phyloP scores from a whole-genome alignment of 192 early-diverging fungal genomes.

The Powellomyces hirtus region DNA sequence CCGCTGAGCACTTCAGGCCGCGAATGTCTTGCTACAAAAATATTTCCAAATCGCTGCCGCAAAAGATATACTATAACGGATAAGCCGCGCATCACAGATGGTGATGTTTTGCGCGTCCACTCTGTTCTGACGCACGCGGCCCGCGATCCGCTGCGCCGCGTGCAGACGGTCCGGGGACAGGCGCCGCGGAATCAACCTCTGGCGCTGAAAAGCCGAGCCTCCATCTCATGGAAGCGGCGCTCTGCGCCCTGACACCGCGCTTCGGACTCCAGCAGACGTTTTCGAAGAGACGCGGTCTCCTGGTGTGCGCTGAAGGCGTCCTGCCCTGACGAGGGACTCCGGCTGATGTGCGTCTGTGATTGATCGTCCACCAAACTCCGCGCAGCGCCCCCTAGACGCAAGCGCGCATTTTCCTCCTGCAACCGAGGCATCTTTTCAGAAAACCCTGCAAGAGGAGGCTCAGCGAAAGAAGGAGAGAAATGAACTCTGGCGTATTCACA shows the following conservation, averaged over 20 bases:
- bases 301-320: not conserved
- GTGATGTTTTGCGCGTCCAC: too few relatives aligned
- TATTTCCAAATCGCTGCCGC: too few relatives aligned
- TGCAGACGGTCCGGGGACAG: too few relatives aligned
- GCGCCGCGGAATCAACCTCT: too few relatives aligned
- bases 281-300: not conserved
- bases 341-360: slow-evolving; percentile 15
- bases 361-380: not conserved
- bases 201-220: not conserved
- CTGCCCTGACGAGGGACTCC: slow-evolving; percentile 9
- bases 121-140: too few relatives aligned
- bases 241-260: not conserved
- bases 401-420: slow-evolving; percentile 43
- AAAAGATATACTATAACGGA: too few relatives aligned
- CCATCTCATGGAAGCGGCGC: not conserved
- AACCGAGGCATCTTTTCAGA: slow-evolving; percentile 28
- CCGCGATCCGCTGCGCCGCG: too few relatives aligned
- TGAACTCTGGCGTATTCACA: slow-evolving; percentile 3
- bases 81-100: too few relatives aligned
- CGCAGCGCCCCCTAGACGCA: slow-evolving; percentile 7
- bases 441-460: slow-evolving; percentile 21
- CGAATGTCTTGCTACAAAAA: too few relatives aligned
- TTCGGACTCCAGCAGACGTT: slow-evolving; percentile 11
- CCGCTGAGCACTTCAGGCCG: too few relatives aligned
- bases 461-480: too few relatives aligned